Percentiles rank a stretch among this genome's conserved stretches.
Conservation (phyloP, 1,284 basidiomycete species). For the Ceratobasidium sp. region DNA sequence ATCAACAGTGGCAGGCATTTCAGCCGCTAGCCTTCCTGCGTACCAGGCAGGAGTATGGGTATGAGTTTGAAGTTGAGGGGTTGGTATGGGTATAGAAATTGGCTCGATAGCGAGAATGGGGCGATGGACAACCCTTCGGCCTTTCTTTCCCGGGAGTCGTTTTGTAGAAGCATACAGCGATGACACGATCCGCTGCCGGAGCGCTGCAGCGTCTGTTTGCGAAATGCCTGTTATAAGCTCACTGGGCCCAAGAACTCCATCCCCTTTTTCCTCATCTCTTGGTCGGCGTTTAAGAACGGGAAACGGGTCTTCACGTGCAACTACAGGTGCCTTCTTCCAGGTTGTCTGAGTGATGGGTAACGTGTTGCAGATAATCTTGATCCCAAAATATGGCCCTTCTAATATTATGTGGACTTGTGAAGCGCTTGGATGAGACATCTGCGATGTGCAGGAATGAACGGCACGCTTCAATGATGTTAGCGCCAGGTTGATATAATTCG, state of each 20-base stretch:
- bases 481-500: not conserved
- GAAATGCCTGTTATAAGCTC: not conserved
- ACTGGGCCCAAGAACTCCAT: not conserved
- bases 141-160: not conserved
- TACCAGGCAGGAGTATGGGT: not conserved
- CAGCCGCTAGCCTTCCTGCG: slow-evolving; percentile 15
- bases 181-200: not conserved
- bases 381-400: not conserved
- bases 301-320: not conserved
- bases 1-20: not conserved
- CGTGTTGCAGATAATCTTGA: not conserved
- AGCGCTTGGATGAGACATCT: not conserved
- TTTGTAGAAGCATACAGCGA: not conserved
- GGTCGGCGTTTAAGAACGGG: not conserved
- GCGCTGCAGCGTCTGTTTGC: not conserved
- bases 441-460: not conserved
- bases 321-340: not conserved
- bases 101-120: not conserved
- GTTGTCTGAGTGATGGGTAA: not conserved
- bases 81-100: not conserved
- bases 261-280: not conserved
- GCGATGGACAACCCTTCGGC: not conserved
- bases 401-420: not conserved
- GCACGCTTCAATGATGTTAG: not conserved
- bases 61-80: not conserved